Conservation (phyloP, 2,329 filamentous ascomycete genomes). For the Davidsoniella eucalypti region DNA sequence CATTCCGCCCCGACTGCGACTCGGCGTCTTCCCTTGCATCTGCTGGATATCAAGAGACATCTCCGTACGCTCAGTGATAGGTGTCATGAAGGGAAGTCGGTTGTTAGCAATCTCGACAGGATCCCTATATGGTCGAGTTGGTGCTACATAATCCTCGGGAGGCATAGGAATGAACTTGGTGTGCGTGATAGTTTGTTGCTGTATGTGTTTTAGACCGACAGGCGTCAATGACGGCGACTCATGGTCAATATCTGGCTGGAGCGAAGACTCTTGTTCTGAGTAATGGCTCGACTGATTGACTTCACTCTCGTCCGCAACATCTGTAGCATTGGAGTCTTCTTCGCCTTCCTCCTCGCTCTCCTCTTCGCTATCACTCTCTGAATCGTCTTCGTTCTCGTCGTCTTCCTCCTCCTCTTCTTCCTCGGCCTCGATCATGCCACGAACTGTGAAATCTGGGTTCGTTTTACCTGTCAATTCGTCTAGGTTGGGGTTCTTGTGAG, state of each 20-base stretch:
- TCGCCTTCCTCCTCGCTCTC: conserved; percentile 3
- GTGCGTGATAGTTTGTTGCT: conserved; percentile 34
- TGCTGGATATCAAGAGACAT: conserved; percentile 54
- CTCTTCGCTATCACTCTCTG: conserved; percentile 18
- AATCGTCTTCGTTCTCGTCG: not conserved
- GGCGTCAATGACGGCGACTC: not conserved
- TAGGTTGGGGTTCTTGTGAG: conserved; percentile 33
- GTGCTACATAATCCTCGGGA: conserved; percentile 73
- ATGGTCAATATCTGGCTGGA: not conserved
- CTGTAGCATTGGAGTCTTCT: conserved; percentile 17
- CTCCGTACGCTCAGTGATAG: conserved; percentile 91
- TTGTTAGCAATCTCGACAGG: conserved; percentile 69
- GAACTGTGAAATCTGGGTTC: conserved; percentile 31
- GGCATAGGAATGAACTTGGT: conserved; percentile 63
- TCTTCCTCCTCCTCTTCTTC: conserved; percentile 20
- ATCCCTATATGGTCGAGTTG: conserved; percentile 66
- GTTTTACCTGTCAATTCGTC: conserved; percentile 25
- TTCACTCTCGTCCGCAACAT: conserved; percentile 24
- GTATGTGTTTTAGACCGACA: not conserved
- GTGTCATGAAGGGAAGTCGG: conserved; percentile 93
- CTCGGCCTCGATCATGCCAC: conserved; percentile 17
- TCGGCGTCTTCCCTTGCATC: conserved; percentile 59
- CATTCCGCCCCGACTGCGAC: conserved; percentile 30
- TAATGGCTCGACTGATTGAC: conserved; percentile 16
- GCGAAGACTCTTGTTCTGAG: conserved; percentile 9